Percentiles rank a stretch among this genome's conserved stretches.
Evolutionary conservation across 306 rosid genomes (phyloP).

Genomic region (Corylus heterophylla): DNA sequence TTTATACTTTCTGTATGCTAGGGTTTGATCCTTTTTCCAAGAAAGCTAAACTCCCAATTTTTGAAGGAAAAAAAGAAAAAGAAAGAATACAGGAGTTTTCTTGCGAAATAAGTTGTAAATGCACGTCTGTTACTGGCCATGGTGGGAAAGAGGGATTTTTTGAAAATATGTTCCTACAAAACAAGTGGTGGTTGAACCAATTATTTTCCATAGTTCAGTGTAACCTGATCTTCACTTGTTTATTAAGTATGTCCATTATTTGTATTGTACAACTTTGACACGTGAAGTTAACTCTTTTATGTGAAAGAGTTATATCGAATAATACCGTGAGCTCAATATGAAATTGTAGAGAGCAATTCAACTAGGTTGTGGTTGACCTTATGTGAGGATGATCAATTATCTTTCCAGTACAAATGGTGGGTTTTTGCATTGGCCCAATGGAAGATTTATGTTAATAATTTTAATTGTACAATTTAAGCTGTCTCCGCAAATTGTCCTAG

Average conservation of each 20-base stretch:
- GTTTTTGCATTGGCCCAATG: background rate
- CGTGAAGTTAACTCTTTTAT: background rate
- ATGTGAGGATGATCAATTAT: background rate
- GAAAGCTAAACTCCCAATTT: background rate
- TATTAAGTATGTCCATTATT: background rate
- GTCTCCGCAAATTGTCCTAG: background rate
- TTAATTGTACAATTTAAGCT: background rate
- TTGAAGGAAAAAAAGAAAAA: background rate
- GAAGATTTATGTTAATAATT: background rate
- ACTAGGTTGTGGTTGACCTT: background rate
- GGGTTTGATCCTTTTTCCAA: background rate
- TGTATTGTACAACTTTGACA: background rate
- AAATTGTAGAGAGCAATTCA: background rate
- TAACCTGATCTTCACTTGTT: background rate
- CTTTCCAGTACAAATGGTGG: background rate
- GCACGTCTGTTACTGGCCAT: background rate
- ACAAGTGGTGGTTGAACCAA: background rate
- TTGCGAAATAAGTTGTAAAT: background rate
- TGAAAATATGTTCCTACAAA: background rate
- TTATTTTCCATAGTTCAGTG: background rate
- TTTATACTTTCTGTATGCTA: background rate
- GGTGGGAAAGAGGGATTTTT: background rate
- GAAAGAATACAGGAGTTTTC: background rate
- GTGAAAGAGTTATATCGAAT: background rate
- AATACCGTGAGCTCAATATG: background rate